These are phyloP conservation scores for Arthrobotrys sphaeroides DNA, from an alignment of 2,329 filamentous ascomycete genomes.

Conservation along the genomic window DNA sequence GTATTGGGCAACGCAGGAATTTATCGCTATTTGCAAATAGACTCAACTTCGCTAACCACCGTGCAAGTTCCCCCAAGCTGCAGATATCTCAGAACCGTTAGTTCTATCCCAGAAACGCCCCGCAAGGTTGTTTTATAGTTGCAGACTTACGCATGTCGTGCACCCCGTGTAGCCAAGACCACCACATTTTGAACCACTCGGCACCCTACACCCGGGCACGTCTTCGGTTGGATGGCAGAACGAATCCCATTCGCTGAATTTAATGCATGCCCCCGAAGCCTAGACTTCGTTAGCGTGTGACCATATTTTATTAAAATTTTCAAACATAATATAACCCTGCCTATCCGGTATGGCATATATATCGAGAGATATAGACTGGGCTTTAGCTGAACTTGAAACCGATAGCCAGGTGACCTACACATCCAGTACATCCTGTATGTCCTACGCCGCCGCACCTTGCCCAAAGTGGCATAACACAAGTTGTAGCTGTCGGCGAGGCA, in stretches of 20 bases:
- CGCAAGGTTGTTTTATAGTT: neutral
- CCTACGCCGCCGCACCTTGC: conserved; percentile 22
- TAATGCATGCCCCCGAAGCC: neutral
- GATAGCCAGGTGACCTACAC: neutral
- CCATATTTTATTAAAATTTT: no score
- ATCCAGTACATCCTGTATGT: conserved; percentile 16
- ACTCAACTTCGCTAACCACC: neutral
- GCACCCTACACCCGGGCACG: conserved; percentile 4
- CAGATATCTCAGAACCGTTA: neutral
- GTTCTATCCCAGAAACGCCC: neutral
- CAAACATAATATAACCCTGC: no score
- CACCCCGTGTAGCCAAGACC: conserved; percentile 16
- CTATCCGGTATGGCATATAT: no score
- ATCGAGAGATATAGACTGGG: neutral
- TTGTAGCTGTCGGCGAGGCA: neutral
- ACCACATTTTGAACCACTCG: conserved; percentile 9
- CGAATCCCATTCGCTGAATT: conserved; percentile 14
- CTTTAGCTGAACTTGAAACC: neutral
- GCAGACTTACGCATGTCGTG: conserved; percentile 22
- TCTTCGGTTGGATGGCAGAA: conserved; percentile 24
- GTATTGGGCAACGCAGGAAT: neutral
- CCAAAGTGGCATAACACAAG: neutral
- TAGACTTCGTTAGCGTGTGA: neutral
- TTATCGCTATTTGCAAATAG: neutral
- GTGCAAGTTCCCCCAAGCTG: conserved; percentile 17